phyloP scores from a whole-genome alignment of 1,284 basidiomycete species.

The Psilocybe mexicana region DNA sequence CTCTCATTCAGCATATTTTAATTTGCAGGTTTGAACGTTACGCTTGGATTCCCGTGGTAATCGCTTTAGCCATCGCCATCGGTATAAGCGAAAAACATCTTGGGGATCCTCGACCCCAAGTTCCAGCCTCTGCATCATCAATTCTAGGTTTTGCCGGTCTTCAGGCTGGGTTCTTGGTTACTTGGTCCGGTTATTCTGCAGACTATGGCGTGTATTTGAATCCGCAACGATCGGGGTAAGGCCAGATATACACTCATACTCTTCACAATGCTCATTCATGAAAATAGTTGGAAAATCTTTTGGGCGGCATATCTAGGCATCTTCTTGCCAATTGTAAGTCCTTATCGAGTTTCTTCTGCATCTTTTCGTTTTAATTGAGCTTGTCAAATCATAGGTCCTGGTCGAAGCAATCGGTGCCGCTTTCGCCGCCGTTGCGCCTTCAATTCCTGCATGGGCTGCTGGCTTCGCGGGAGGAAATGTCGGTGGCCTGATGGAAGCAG shows the following conservation, averaged over 20 bases:
- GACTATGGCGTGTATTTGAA: constrained; percentile 72
- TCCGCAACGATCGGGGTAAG: constrained; percentile 11
- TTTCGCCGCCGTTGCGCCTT: constrained; percentile 52
- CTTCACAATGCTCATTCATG: not conserved
- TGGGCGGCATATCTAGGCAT: constrained; percentile 74
- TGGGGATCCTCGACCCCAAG: constrained; percentile 30
- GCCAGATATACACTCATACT: not conserved
- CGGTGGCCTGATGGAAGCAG: constrained; percentile 74
- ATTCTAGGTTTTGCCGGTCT: constrained; percentile 66
- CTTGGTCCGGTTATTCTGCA: constrained; percentile 63
- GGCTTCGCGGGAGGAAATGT: constrained; percentile 54
- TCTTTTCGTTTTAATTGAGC: not conserved
- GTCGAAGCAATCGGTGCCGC: constrained; percentile 78
- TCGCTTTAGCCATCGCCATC: constrained; percentile 73
- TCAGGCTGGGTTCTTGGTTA: constrained; percentile 73
- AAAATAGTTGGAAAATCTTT: constrained; percentile 65
- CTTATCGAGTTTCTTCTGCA: not conserved
- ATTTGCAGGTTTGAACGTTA: constrained; percentile 65
- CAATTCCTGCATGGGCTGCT: constrained; percentile 64
- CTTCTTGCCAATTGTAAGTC: constrained; percentile 56
- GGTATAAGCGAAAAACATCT: constrained; percentile 73
- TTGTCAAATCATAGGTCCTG: constrained; percentile 40
- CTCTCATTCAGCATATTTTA: not conserved
- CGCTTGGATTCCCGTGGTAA: constrained; percentile 76
- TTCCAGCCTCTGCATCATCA: constrained; percentile 50